Evolutionary conservation across 2,329 filamentous ascomycete genomes (phyloP).

Genomic region (Exophiala sp.): DNA sequence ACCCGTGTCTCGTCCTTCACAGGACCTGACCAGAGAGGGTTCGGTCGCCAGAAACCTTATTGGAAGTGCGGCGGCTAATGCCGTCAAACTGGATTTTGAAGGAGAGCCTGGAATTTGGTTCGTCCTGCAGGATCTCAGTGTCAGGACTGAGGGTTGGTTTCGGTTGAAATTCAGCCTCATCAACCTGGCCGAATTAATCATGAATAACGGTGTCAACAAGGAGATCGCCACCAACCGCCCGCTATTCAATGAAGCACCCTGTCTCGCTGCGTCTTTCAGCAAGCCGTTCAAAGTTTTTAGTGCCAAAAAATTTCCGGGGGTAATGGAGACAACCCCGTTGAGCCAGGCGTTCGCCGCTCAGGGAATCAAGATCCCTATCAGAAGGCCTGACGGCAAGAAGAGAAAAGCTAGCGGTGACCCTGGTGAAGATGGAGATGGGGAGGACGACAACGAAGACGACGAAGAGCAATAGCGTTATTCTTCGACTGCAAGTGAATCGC

Average conservation of each 20-base stretch:
- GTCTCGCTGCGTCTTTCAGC: constrained; percentile 81
- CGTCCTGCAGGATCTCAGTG: constrained; percentile 89
- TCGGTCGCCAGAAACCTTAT: constrained; percentile 75
- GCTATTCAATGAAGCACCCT: constrained; percentile 45
- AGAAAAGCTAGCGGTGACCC: constrained; percentile 45
- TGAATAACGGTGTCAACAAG: constrained; percentile 8
- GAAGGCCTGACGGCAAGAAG: constrained; percentile 61
- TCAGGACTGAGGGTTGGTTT: constrained; percentile 87
- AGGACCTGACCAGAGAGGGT: constrained; percentile 9
- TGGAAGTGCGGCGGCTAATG: constrained; percentile 83
- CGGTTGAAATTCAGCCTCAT: constrained; percentile 79
- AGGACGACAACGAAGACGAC: constrained; percentile 20
- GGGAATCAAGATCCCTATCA: constrained; percentile 93
- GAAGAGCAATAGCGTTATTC: neutral
- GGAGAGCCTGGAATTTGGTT: constrained; percentile 93
- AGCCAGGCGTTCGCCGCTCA: constrained; percentile 92
- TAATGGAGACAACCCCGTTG: constrained; percentile 85
- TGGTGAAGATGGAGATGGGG: constrained; percentile 30
- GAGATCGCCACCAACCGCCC: neutral
- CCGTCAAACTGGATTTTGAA: constrained; percentile 73
- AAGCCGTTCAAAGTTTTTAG: constrained; percentile 91
- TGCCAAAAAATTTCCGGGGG: constrained; percentile 96
- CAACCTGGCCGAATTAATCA: constrained; percentile 62
- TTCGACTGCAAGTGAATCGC: neutral
- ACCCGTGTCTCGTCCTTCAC: constrained; percentile 8